These are phyloP conservation scores for Tolypocladium cylindrosporum DNA, from an alignment of 2,329 filamentous ascomycete species.

Conservation along the genomic window DNA sequence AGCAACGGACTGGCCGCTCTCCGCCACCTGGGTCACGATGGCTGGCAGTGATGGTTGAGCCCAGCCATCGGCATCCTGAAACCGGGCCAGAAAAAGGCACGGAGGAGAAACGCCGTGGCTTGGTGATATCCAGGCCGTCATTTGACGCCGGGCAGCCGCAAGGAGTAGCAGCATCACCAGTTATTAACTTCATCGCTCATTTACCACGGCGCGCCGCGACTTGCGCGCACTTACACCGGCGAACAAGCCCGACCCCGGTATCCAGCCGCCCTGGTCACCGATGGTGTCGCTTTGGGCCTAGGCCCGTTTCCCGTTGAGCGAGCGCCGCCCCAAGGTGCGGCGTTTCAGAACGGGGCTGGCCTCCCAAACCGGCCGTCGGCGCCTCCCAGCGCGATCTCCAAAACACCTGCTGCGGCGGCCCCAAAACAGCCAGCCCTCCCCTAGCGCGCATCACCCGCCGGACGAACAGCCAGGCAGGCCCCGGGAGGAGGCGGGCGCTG, in stretches of 20 bases:
- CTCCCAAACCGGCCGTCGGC: not conserved
- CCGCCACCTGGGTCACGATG: not conserved
- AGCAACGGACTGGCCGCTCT: not conserved
- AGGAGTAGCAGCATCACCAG: too few relatives aligned
- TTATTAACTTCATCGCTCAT: too few relatives aligned
- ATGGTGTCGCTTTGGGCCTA: not conserved
- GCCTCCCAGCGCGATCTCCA: not conserved
- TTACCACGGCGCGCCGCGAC: too few relatives aligned
- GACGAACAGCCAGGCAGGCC: not conserved
- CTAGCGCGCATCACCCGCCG: not conserved
- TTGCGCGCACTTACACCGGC: too few relatives aligned
- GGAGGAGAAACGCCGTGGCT: too few relatives aligned
- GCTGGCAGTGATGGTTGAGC: not conserved
- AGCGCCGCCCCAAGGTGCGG: not conserved
- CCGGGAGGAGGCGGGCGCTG: not conserved
- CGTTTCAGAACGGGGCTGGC: not conserved
- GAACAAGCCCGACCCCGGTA: not conserved
- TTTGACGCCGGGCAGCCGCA: too few relatives aligned
- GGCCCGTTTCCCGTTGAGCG: not conserved
- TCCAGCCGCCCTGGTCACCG: too few relatives aligned
- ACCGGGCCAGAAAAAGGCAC: not conserved
- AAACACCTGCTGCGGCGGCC: not conserved
- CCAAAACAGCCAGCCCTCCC: not conserved
- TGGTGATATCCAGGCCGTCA: not conserved
- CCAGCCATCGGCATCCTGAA: not conserved